These are phyloP conservation scores for Boletus fagicola DNA, from an alignment of 768 basidiomycete species.

Conservation along the genomic window DNA sequence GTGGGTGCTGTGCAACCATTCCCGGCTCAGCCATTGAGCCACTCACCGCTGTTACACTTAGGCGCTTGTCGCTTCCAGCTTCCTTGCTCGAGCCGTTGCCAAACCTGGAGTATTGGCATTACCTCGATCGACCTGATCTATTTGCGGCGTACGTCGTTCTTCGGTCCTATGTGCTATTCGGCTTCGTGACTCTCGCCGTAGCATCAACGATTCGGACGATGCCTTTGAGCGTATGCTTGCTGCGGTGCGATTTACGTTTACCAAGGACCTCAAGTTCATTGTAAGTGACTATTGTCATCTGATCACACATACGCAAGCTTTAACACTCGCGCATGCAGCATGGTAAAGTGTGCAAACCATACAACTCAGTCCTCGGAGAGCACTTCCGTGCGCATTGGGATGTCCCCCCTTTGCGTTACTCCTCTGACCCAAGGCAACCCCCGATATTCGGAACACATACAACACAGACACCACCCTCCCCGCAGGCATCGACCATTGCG, in stretches of 20 bases:
- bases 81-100: slow-evolving; percentile 92
- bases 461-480: slow-evolving; percentile 24
- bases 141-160: slow-evolving; percentile 78
- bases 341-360: slow-evolving; percentile 92
- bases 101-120: slow-evolving; percentile 96
- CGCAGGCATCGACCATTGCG: slow-evolving; percentile 22
- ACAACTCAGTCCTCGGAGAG: slow-evolving; percentile 85
- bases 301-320: background rate
- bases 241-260: slow-evolving; percentile 81
- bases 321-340: slow-evolving; percentile 46
- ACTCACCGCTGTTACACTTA: slow-evolving; percentile 33
- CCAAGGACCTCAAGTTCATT: slow-evolving; percentile 92
- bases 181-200: slow-evolving; percentile 31
- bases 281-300: slow-evolving; percentile 42
- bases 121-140: slow-evolving; percentile 85
- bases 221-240: slow-evolving; percentile 96
- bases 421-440: slow-evolving; percentile 44
- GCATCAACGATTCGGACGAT: slow-evolving; percentile 89
- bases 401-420: slow-evolving; percentile 58
- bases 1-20: slow-evolving; percentile 44
- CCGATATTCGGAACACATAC: slow-evolving; percentile 47
- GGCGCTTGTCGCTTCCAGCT: slow-evolving; percentile 90
- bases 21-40: slow-evolving; percentile 5
- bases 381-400: slow-evolving; percentile 91
- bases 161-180: background rate